phyloP scores from a whole-genome alignment of 164 flowering plant species.

The Santalum album region DNA sequence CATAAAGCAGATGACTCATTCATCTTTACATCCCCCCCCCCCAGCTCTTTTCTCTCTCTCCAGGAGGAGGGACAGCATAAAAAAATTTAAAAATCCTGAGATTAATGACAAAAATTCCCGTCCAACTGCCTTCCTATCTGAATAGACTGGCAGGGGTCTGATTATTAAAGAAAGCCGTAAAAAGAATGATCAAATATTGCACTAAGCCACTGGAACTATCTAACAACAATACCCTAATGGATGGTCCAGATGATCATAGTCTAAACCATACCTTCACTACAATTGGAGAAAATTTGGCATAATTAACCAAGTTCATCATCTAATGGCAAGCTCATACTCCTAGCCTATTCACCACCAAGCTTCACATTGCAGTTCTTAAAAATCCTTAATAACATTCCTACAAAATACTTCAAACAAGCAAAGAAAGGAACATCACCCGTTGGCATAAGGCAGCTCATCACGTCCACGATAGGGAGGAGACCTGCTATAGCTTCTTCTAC shows the following conservation, averaged over 20 bases:
- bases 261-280: constrained; percentile 2
- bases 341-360: constrained; percentile 1
- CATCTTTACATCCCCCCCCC: no score
- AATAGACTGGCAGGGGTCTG: no score
- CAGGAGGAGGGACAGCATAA: no score
- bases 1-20: no score
- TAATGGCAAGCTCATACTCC: background rate
- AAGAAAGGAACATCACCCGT: constrained; percentile 40
- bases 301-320: background rate
- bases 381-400: background rate
- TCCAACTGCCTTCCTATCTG: no score
- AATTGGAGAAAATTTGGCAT: background rate
- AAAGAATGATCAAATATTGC: no score
- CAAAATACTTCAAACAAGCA: background rate
- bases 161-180: no score
- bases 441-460: constrained; percentile 59
- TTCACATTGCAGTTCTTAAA: background rate
- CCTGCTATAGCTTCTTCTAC: constrained; percentile 67
- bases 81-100: no score
- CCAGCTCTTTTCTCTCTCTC: no score
- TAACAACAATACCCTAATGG: background rate
- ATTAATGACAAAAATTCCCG: no score
- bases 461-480: constrained; percentile 75
- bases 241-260: background rate
- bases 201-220: background rate